Evolutionary conservation across 2,329 filamentous ascomycete genomes (phyloP).

Genomic region (Penicillium crustosum): DNA sequence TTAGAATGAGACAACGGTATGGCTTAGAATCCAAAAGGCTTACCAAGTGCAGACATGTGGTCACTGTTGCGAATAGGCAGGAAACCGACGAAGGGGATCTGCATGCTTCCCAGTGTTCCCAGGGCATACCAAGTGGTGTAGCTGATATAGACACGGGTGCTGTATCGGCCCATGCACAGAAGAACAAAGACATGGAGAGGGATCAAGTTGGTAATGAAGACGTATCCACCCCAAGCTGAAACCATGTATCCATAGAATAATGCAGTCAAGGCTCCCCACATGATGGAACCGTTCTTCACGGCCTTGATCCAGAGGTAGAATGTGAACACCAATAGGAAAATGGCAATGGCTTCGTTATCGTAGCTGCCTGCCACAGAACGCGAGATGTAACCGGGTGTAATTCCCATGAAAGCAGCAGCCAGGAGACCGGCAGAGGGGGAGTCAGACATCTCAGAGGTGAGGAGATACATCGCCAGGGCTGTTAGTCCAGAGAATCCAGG

Average conservation of each 20-base stretch:
- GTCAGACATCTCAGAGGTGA: slow-evolving; percentile 97
- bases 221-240: slow-evolving; percentile 98
- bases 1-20: slow-evolving; percentile 22
- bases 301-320: slow-evolving; percentile 99
- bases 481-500: slow-evolving; percentile 93
- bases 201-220: slow-evolving; percentile 97
- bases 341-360: slow-evolving; percentile 99
- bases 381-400: slow-evolving; percentile 95
- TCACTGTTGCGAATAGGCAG: slow-evolving; percentile 94
- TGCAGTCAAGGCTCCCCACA: slow-evolving; percentile 92
- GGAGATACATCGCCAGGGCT: slow-evolving; percentile 86
- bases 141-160: slow-evolving; percentile 87
- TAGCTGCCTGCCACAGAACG: slow-evolving; percentile 97
- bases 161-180: slow-evolving; percentile 95
- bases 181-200: slow-evolving; percentile 92
- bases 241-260: slow-evolving; percentile 99
- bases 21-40: slow-evolving; percentile 29
- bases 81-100: slow-evolving; percentile 98
- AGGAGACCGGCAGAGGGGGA: slow-evolving; percentile 92
- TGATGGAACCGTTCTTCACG: slow-evolving; percentile 90
- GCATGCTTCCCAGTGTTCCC: slow-evolving; percentile 96
- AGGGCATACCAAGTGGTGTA: slow-evolving; percentile 98
- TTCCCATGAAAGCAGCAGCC: slow-evolving; percentile 95
- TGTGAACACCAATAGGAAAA: slow-evolving; percentile 96
- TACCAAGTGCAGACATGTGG: slow-evolving; percentile 95